A percentile compares a stretch with the other conserved stretches of the same genome.
phyloP scores from a whole-genome alignment of 768 basidiomycete genomes.

The Suillus paluster region DNA sequence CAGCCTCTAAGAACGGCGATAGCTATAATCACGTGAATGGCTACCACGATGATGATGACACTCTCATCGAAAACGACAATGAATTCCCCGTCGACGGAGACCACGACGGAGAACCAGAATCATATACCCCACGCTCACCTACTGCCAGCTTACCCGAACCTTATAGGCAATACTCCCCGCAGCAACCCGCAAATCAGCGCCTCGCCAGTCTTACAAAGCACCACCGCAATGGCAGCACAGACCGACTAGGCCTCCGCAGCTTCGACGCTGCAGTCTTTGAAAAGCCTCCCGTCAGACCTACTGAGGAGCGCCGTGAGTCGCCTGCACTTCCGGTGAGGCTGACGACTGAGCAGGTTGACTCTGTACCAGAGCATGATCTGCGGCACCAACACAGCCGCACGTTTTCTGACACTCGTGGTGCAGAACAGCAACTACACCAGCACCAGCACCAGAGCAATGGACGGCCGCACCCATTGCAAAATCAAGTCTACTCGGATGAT shows the following conservation, averaged over 20 bases:
- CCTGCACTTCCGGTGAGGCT: conserved; percentile 14
- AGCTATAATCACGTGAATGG: conserved; percentile 44
- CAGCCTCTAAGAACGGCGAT: conserved; percentile 42
- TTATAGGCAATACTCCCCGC: conserved; percentile 35
- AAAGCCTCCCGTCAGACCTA: conserved; percentile 34
- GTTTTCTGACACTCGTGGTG: conserved; percentile 21
- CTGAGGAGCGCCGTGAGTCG: conserved; percentile 36
- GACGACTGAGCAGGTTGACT: conserved; percentile 21
- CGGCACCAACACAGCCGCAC: conserved; percentile 25
- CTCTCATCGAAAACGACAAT: conserved; percentile 46
- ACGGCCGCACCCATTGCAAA: conserved; percentile 42
- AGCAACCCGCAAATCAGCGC: conserved; percentile 34
- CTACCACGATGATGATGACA: conserved; percentile 49
- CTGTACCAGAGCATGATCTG: conserved; percentile 21
- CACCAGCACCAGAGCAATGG: conserved; percentile 24
- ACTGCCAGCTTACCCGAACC: conserved; percentile 60
- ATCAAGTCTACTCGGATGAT: conserved; percentile 57
- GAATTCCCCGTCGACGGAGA: conserved; percentile 41
- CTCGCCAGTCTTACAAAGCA: conserved; percentile 49
- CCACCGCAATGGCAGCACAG: conserved; percentile 60
- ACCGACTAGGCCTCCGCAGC: conserved; percentile 63
- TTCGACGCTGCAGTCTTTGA: conserved; percentile 63
- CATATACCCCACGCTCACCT: conserved; percentile 73
- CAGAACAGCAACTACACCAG: conserved; percentile 30
- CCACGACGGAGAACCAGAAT: conserved; percentile 53